phyloP scores from a whole-genome alignment of 306 rosid species.

The Prunus kanzakura region DNA sequence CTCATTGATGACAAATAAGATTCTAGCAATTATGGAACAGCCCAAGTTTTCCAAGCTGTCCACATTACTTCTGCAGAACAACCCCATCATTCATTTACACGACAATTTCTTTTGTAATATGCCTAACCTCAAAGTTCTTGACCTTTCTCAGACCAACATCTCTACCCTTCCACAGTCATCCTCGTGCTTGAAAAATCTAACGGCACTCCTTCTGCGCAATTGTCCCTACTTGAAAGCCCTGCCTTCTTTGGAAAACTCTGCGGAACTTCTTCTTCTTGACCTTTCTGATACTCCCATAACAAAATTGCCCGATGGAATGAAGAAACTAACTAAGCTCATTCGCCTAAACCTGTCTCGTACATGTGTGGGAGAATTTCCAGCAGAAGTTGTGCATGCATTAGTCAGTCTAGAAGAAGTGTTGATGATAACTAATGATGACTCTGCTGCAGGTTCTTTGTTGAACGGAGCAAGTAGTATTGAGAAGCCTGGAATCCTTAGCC shows the following conservation, averaged over 20 bases:
- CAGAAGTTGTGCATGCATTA: not conserved
- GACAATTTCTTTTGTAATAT: not conserved
- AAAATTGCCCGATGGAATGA: not conserved
- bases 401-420: not conserved
- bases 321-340: not conserved
- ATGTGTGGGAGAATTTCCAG: not conserved
- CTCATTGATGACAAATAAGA: not conserved
- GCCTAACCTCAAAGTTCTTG: not conserved
- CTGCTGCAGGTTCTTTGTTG: not conserved
- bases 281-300: not conserved
- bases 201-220: not conserved
- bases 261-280: not conserved
- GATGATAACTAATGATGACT: not conserved
- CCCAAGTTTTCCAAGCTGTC: not conserved
- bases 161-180: not conserved
- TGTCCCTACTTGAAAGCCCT: not conserved
- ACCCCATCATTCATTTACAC: not conserved
- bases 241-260: not conserved
- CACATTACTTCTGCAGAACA: slow-evolving; percentile 1
- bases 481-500: not conserved
- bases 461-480: not conserved
- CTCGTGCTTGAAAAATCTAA: not conserved
- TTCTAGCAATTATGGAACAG: not conserved
- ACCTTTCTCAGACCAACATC: not conserved
- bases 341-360: not conserved